A percentile compares a stretch with the other conserved stretches of the same genome.
These are phyloP conservation scores for Halenospora varia DNA, from an alignment of 495 filamentous ascomycete genomes.

Conservation along the genomic window DNA sequence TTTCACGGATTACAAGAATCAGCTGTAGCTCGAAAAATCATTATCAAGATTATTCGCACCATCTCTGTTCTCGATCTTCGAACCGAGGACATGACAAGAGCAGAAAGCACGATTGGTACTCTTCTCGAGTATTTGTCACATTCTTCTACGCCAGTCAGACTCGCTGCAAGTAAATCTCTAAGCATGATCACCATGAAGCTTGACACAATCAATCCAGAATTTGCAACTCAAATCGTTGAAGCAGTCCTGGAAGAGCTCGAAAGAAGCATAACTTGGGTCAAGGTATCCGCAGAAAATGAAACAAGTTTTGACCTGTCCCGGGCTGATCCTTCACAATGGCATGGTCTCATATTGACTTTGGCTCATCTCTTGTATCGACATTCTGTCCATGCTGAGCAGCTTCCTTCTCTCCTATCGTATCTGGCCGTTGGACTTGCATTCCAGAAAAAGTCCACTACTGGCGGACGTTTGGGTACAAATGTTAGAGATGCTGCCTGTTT, in stretches of 20 bases:
- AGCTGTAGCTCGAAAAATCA: constrained; percentile 70
- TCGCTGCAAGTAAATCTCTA: constrained; percentile 89
- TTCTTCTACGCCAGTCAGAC: constrained; percentile 82
- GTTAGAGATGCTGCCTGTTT: constrained; percentile 97
- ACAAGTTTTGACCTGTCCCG: constrained; percentile 56
- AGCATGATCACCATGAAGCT: constrained; percentile 79
- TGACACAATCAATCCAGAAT: constrained; percentile 64
- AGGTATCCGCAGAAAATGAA: background rate
- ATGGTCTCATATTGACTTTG: constrained; percentile 83
- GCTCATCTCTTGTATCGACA: constrained; percentile 79
- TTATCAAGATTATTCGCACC: constrained; percentile 78
- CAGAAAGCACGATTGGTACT: constrained; percentile 75
- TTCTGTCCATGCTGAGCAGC: constrained; percentile 60
- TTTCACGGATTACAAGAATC: constrained; percentile 55
- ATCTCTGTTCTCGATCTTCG: constrained; percentile 60
- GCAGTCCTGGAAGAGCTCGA: constrained; percentile 72
- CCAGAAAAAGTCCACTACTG: constrained; percentile 77
- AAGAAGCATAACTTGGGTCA: constrained; percentile 60
- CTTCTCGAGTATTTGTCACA: constrained; percentile 67
- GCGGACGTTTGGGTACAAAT: constrained; percentile 79
- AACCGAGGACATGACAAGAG: constrained; percentile 38
- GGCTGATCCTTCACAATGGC: constrained; percentile 82
- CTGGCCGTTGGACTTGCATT: constrained; percentile 75
- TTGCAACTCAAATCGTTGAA: constrained; percentile 82
- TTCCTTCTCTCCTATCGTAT: constrained; percentile 65